These are phyloP conservation scores for Brassica balearica DNA, from an alignment of 441 rosid genomes.

Conservation along the genomic window DNA sequence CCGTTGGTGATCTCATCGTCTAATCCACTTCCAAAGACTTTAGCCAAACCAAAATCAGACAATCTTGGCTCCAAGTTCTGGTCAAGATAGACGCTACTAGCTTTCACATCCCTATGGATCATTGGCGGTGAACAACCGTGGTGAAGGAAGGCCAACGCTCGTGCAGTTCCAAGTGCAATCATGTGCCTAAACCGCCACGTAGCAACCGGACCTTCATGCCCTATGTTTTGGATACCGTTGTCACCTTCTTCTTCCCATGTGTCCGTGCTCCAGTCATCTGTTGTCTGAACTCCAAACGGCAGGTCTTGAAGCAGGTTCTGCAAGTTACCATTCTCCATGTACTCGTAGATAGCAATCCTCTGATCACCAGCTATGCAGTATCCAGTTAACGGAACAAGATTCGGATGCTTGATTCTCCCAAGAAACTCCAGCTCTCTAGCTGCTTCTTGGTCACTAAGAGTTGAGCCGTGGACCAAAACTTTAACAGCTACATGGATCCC, in stretches of 20 bases:
- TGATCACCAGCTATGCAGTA: conserved; percentile 95
- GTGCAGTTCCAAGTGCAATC: conserved; percentile 86
- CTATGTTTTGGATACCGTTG: conserved; percentile 65
- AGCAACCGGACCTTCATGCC: conserved; percentile 62
- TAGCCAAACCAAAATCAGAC: conserved; percentile 88
- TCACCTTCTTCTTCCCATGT: conserved; percentile 80
- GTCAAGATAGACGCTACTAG: conserved; percentile 91
- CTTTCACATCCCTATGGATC: conserved; percentile 86
- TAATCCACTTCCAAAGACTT: conserved; percentile 79
- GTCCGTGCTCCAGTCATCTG: conserved; percentile 90
- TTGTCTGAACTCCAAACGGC: conserved; percentile 80
- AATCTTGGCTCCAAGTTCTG: conserved; percentile 80
- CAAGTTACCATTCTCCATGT: conserved; percentile 97
- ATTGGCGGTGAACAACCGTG: conserved; percentile 95
- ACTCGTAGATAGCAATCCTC: conserved; percentile 92
- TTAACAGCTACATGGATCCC: conserved; percentile 96
- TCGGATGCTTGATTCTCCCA: conserved; percentile 87
- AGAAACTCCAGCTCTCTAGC: conserved; percentile 90
- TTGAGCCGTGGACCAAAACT: conserved; percentile 90
- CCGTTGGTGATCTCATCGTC: conserved; percentile 74
- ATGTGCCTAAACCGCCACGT: conserved; percentile 90
- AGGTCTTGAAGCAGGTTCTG: conserved; percentile 86
- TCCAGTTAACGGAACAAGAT: conserved; percentile 89
- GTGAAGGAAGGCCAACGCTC: conserved; percentile 92
- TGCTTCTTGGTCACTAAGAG: conserved; percentile 87